Evolutionary conservation across 306 rosid genomes (phyloP).

Genomic region (Clitoria ternatea): DNA sequence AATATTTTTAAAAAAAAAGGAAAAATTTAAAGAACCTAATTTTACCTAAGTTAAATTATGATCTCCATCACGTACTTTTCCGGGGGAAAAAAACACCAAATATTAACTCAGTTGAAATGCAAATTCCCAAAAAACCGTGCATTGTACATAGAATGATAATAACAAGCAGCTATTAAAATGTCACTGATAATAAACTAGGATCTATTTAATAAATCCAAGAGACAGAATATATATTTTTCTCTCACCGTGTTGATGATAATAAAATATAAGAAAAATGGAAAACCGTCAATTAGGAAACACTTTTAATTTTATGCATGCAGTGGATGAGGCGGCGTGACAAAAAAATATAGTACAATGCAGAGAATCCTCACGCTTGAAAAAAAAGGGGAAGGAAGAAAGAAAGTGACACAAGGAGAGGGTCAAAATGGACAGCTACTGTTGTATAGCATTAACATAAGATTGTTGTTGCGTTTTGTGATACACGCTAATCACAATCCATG

Average conservation of each 20-base stretch:
- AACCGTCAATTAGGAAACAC: slow-evolving; percentile 1
- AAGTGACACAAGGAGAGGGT: background rate
- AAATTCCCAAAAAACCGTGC: background rate
- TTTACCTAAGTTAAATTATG: background rate
- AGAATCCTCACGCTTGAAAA: slow-evolving; percentile 1
- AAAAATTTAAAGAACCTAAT: too few relatives aligned
- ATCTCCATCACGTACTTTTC: too few relatives aligned
- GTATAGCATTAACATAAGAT: background rate
- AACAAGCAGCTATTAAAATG: background rate
- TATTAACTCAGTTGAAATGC: background rate
- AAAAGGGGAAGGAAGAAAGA: background rate
- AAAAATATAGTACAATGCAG: slow-evolving; percentile 9
- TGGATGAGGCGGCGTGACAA: slow-evolving; percentile 24
- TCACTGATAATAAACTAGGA: too few relatives aligned
- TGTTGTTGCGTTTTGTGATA: slow-evolving; percentile 10
- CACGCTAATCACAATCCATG: slow-evolving; percentile 4
- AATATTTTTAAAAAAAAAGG: too few relatives aligned
- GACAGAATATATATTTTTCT: background rate
- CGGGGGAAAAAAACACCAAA: background rate
- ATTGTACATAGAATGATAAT: background rate
- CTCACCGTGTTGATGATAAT: background rate
- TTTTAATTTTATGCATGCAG: background rate
- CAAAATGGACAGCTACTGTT: slow-evolving; percentile 21
- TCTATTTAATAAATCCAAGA: background rate
- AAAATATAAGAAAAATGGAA: background rate